Percentiles rank a stretch among this genome's conserved stretches.
Evolutionary conservation across 2,329 filamentous ascomycete species (phyloP).

Genomic region (Drechslerella stenobrocha): DNA sequence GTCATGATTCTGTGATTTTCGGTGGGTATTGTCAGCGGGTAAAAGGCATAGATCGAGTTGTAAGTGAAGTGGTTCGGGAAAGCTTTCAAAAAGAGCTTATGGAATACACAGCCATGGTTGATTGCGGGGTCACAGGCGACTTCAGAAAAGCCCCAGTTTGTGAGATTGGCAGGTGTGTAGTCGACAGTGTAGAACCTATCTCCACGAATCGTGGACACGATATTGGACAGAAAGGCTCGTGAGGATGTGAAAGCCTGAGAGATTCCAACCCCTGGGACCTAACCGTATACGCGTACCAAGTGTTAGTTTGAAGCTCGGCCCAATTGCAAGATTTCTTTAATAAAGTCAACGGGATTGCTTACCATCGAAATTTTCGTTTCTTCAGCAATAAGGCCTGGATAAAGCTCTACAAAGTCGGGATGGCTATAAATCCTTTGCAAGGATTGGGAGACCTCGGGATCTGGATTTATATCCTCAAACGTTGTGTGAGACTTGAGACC

Average conservation of each 20-base stretch:
- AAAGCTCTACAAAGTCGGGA: conserved; percentile 77
- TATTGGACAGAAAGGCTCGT: conserved; percentile 74
- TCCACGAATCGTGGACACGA: conserved; percentile 74
- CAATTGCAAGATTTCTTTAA: too few species aligned
- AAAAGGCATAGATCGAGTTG: conserved; percentile 80
- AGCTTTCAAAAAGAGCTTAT: conserved; percentile 77
- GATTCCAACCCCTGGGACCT: conserved; percentile 69
- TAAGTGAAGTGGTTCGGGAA: conserved; percentile 78
- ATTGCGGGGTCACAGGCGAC: conserved; percentile 71
- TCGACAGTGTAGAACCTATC: conserved; percentile 77
- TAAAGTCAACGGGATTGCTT: too few species aligned
- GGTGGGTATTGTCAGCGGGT: conserved; percentile 69
- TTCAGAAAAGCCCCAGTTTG: conserved; percentile 81
- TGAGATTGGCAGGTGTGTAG: conserved; percentile 72
- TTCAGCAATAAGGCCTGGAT: conserved; percentile 76
- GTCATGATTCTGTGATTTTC: conserved; percentile 75
- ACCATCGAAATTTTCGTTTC: conserved; percentile 73
- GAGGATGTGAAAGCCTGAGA: conserved; percentile 76
- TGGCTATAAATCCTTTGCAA: conserved; percentile 73
- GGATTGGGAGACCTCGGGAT: conserved; percentile 69
- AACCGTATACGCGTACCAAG: too few species aligned
- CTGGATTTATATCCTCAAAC: conserved; percentile 82
- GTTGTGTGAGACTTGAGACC: conserved; percentile 73
- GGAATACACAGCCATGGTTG: conserved; percentile 81
- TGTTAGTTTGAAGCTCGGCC: not conserved